Evolutionary conservation across 2,329 filamentous ascomycete genomes (phyloP).

Genomic region (Botrytis cinerea): DNA sequence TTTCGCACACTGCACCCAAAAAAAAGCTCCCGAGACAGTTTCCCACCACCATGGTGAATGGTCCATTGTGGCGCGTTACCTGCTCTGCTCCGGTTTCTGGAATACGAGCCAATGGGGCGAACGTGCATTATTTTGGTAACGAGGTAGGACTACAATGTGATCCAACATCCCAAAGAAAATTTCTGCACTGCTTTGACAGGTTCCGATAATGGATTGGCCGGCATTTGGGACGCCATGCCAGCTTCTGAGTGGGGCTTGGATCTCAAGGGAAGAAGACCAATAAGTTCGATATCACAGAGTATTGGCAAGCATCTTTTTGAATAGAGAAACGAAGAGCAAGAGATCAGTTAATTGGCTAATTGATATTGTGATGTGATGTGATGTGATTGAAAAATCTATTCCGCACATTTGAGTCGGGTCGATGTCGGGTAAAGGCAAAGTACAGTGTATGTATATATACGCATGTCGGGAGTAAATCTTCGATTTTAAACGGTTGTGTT

Average conservation of each 20-base stretch:
- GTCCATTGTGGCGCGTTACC: constrained; percentile 16
- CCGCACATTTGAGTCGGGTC: background rate
- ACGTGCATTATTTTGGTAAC: constrained; percentile 15
- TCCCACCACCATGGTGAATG: constrained; percentile 10
- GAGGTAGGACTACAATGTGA: constrained; percentile 4
- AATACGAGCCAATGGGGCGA: background rate
- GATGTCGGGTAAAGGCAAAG: background rate
- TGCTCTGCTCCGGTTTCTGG: background rate
- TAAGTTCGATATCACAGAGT: background rate
- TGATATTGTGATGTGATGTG: constrained; percentile 6
- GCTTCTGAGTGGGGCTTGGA: background rate
- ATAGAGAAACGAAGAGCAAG: background rate
- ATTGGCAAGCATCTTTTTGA: background rate
- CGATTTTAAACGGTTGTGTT: background rate
- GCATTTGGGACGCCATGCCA: background rate
- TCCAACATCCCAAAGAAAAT: background rate
- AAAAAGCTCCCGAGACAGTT: constrained; percentile 21
- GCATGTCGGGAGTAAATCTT: background rate
- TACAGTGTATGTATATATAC: background rate
- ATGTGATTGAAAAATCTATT: constrained; percentile 5
- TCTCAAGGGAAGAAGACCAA: background rate
- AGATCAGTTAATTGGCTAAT: background rate
- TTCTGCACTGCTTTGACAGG: constrained; percentile 15
- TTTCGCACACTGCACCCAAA: background rate
- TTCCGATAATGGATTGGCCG: constrained; percentile 12